These are phyloP conservation scores for Diplodia seriata DNA, from an alignment of 2,329 filamentous ascomycete genomes.

Conservation along the genomic window DNA sequence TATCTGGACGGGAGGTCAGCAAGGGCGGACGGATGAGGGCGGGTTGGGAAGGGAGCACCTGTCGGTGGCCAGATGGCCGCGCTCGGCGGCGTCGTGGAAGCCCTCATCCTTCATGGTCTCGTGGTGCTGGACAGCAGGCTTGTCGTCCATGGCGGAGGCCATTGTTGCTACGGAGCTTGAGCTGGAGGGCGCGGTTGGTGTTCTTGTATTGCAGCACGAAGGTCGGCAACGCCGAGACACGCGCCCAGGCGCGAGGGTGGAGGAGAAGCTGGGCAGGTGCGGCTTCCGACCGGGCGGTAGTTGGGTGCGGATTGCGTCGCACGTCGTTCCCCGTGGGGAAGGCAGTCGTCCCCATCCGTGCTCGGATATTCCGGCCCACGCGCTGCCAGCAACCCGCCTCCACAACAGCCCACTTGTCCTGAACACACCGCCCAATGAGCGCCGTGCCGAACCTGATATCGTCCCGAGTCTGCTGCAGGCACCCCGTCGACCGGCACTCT, in stretches of 20 bases:
- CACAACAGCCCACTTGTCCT: background rate
- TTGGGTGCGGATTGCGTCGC: background rate
- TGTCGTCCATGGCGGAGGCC: slow-evolving; percentile 4
- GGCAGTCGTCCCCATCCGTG: slow-evolving; percentile 10
- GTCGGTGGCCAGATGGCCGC: slow-evolving; percentile 34
- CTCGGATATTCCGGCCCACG: slow-evolving; percentile 20
- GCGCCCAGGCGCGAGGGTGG: slow-evolving; percentile 15
- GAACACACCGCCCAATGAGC: background rate
- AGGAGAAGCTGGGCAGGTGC: slow-evolving; percentile 8
- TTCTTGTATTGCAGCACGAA: slow-evolving; percentile 13
- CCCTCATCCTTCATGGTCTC: slow-evolving; percentile 17
- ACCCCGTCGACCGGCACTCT: background rate
- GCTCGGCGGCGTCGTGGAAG: slow-evolving; percentile 33
- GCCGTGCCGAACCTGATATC: background rate
- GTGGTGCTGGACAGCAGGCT: slow-evolving; percentile 27
- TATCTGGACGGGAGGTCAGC: slow-evolving; percentile 46
- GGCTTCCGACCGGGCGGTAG: slow-evolving; percentile 19
- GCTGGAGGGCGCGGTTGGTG: background rate
- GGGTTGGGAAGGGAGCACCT: slow-evolving; percentile 1
- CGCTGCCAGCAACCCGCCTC: background rate
- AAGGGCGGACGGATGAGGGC: background rate
- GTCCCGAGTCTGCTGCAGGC: background rate
- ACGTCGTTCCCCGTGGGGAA: slow-evolving; percentile 14
- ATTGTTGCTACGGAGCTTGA: background rate
- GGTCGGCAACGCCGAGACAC: background rate